Base-by-base conservation (phyloP, 805 yeast genomes). In the Lipomyces japonicus region DNA sequence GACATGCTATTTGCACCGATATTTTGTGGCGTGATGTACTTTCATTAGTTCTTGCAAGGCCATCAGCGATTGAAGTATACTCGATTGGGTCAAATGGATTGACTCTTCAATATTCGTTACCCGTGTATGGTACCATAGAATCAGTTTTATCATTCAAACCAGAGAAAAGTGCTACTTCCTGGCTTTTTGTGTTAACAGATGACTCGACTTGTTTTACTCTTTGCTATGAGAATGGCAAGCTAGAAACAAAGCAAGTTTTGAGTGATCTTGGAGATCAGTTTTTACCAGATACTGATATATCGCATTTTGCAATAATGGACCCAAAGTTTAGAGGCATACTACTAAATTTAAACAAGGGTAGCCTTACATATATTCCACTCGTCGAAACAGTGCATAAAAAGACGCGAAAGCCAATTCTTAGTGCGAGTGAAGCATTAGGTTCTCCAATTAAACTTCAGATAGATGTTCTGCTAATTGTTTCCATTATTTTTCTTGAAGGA, bases 1-100 rank as follows among this genome's bases (percentile, higher is more conserved):
- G 60, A 23, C 46, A 55, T 21, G 51, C 60, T 7, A 48, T 51
- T 26, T 54, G 57, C 31, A 44, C 58, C n/a, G 51, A 54, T 36
- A 22, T 54, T 5, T 43, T 48, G 21, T 41, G 14, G 19, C 35
- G 49, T 2, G 53, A 46, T 24, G 43, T 7, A 25, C 39, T 21
- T 19, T 36, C 58, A 19, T 50, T 54, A 19, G 48, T 50, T 9
- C 53, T 54, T 23, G 58, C 57, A 21, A 48, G 49, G 14, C 53
- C 58, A 21, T 16, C 53, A 4, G 44, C 58, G 7, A 21, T 54
- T 37, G 58, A 54, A 38, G 42, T 54, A 22, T 42, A 46, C 42
- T 28, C 46, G 30, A 42, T 54, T 37, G 23, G 43, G 23, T 32
- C 50, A 16, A 22, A 41, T 9, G 57, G 58, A 21, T 48, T 54